Conservation (phyloP, 129 eudicot genomes). For the Cynara cardunculus region DNA sequence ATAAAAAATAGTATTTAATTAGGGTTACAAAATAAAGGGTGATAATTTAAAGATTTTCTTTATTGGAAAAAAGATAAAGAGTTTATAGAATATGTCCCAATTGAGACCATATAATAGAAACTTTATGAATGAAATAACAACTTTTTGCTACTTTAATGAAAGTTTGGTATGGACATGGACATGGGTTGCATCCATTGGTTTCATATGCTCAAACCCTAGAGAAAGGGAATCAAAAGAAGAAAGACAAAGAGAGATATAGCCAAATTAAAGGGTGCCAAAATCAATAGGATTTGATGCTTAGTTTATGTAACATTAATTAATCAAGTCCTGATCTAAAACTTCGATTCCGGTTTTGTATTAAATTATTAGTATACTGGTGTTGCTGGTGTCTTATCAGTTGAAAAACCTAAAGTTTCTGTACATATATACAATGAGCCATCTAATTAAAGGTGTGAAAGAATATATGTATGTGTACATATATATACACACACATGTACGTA, state of each 20-base stretch:
- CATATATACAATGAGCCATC: too few species aligned
- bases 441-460: too few species aligned
- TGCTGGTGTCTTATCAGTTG: neutral
- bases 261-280: neutral
- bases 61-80: neutral
- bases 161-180: slow-evolving; percentile 34
- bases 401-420: neutral
- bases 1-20: too few species aligned
- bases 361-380: neutral
- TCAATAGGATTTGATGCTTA: neutral
- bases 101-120: slow-evolving; percentile 30
- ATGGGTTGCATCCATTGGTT: slow-evolving; percentile 29
- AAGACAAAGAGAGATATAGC: slow-evolving; percentile 10
- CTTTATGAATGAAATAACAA: slow-evolving; percentile 33
- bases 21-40: neutral
- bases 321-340: neutral
- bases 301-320: neutral
- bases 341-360: neutral
- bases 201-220: slow-evolving; percentile 22
- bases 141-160: slow-evolving; percentile 36
- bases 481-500: too few species aligned
- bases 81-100: neutral
- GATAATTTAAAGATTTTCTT: neutral
- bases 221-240: slow-evolving; percentile 25
- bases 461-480: too few species aligned